Base-by-base conservation (phyloP, 2,329 filamentous ascomycete species). In the Ceratocystis destructans region DNA sequence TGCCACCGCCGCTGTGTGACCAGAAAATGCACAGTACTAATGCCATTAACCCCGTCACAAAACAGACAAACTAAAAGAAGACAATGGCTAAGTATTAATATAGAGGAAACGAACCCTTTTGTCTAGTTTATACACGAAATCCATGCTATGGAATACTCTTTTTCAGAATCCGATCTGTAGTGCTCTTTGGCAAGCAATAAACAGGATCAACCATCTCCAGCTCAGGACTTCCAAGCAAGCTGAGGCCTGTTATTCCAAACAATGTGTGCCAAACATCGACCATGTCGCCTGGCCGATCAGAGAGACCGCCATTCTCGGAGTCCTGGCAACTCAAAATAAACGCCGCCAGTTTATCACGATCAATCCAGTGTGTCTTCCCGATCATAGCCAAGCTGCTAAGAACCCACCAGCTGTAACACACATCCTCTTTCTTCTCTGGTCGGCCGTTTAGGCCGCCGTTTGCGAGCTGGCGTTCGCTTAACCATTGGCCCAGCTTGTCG, bases 391-490 rank as follows among this genome's bases (percentile, higher is more conserved):
- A 78, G 74, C 92, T 96, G 73, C 89, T 93, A 73, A 93, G 79
- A 57, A 97, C 94, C 94, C 94, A 99, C 94, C 94, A 99, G 74
- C 90, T 96, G 77, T 99, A 99, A 78, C 94, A 99, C 15, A 96
- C 93, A 74, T 99, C 94, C 74, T 96, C 93, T 69, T 89, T 78
- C 79, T 99, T 99, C 77, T 97, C 94, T 0, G 94, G 94, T 62
- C 94, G 83, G 2, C 94, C 94, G 74, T 99, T 99, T 63, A 99
- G 78, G 0, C 94, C 94, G 37, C 94, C 94, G 61, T 87, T 87
- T 8, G 89, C 83, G 33, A 96, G 80, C 74, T 99, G 94, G 69
- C 94, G 83, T 76, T 99, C 94, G 75, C 91, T 96, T 65, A 99
- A 80, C 94, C 94, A 99, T 62, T 85, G 84, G 20, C 87, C 92